phyloP scores from a whole-genome alignment of 2,329 filamentous ascomycete genomes.

The Apiospora phragmitis region DNA sequence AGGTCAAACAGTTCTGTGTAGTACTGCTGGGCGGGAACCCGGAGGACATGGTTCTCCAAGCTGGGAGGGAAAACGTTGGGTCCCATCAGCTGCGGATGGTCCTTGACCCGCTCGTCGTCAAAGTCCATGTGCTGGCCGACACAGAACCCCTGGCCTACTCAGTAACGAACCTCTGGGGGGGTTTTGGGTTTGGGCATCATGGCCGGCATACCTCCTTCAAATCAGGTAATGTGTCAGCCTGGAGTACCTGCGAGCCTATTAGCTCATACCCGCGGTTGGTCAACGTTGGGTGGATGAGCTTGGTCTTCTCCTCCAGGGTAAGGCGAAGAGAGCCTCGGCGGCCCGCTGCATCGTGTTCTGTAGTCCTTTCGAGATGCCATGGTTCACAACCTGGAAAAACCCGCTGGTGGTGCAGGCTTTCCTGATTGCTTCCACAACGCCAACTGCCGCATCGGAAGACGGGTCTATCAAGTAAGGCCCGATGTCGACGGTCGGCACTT shows the following conservation, averaged over 20 bases:
- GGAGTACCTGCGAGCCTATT: slow-evolving; percentile 44
- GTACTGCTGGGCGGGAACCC: slow-evolving; percentile 22
- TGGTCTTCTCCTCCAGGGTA: slow-evolving; percentile 45
- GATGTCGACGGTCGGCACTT: slow-evolving; percentile 35
- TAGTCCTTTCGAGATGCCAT: slow-evolving; percentile 41
- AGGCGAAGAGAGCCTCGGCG: slow-evolving; percentile 47
- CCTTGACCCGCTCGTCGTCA: slow-evolving; percentile 18
- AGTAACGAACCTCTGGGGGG: not conserved
- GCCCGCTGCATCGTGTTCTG: slow-evolving; percentile 42
- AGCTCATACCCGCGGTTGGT: slow-evolving; percentile 52
- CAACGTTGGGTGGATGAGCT: slow-evolving; percentile 37
- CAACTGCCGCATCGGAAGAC: slow-evolving; percentile 24
- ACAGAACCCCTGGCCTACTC: slow-evolving; percentile 21
- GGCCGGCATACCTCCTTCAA: slow-evolving; percentile 41
- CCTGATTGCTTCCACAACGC: slow-evolving; percentile 32
- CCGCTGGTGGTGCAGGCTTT: slow-evolving; percentile 42
- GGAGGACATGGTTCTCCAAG: slow-evolving; percentile 19
- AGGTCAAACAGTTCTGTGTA: slow-evolving; percentile 20
- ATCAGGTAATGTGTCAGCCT: slow-evolving; percentile 44
- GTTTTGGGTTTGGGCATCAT: not conserved
- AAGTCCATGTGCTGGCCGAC: slow-evolving; percentile 23
- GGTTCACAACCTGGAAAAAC: slow-evolving; percentile 54
- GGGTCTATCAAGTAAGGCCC: slow-evolving; percentile 32
- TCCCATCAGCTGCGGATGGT: slow-evolving; percentile 23
- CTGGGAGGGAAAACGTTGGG: slow-evolving; percentile 23